Evolutionary conservation across 2,329 filamentous ascomycete species (phyloP).

Genomic region (Diaporthe amygdali): DNA sequence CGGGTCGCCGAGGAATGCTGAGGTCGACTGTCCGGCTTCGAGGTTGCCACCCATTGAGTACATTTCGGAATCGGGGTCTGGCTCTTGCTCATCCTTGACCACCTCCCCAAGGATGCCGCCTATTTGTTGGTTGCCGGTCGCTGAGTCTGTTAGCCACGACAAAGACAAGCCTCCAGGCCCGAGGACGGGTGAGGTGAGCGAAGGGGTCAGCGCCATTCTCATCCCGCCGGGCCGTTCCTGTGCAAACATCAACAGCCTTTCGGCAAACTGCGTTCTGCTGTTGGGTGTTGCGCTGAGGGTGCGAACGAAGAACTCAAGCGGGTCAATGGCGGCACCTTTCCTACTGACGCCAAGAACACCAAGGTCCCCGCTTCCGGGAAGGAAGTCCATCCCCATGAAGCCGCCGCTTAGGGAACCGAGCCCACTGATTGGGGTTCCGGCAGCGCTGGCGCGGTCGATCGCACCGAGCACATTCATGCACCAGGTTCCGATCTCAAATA

Average conservation of each 20-base stretch:
- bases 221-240: conserved; percentile 44
- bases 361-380: conserved; percentile 35
- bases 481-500: conserved; percentile 53
- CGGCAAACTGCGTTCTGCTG: conserved; percentile 47
- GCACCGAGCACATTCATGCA: conserved; percentile 48
- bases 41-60: conserved; percentile 5
- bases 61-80: conserved; percentile 7
- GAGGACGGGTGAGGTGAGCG: conserved; percentile 29
- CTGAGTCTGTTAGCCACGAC: not conserved
- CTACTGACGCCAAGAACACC: conserved; percentile 38
- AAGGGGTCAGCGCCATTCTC: conserved; percentile 40
- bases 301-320: conserved; percentile 49
- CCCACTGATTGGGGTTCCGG: conserved; percentile 28
- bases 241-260: conserved; percentile 47
- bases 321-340: conserved; percentile 41
- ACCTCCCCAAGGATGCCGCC: conserved; percentile 21
- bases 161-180: conserved; percentile 17
- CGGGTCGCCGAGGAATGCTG: conserved; percentile 18
- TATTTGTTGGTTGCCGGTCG: not conserved
- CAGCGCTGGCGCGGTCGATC: conserved; percentile 35
- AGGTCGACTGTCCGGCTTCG: not conserved
- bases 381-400: conserved; percentile 37
- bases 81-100: conserved; percentile 23
- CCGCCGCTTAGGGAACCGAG: conserved; percentile 26
- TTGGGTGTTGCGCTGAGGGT: conserved; percentile 50